Base-by-base conservation (phyloP, 75 land plant genomes). In the Sequoiadendron giganteum region DNA sequence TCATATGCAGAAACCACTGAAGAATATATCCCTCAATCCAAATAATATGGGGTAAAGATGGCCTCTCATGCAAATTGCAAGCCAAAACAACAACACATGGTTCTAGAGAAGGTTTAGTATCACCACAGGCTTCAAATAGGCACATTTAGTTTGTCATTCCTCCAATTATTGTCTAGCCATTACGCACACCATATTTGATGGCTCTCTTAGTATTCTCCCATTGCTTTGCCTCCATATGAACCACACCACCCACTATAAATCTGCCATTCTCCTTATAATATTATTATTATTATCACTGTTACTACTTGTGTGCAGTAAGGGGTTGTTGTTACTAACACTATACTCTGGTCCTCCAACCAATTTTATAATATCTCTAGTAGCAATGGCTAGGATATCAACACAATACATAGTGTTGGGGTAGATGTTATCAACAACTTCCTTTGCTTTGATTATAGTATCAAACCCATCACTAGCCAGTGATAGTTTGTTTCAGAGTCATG, bases 111-210 rank as follows among this genome's bases (percentile, higher is more conserved):
- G 61, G 88, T 95, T 95, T 40, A 95, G 88, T 2, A 92, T 89
- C 34, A 95, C 92, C 10, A 95, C 95, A 1, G 95, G 95, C 90
- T 90, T 93, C 15, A 95, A 95, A 89, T 95, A 92, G 3, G 95
- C 95, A 94, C 96, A 95, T 43, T 95, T 95, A 72, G 88, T 93
- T 28, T 94, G 93, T 47, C 95, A 89, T 88, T 95, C 95, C 87
- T 93, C 96, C 77, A 95, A 93, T 86, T 95, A 89, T n/a, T 91
- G 89, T 58, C 95, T 95, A 19, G 95, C 96, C 32, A 93, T 90
- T 91, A 92, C 93, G 5, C 96, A 87, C 56, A 95, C 96, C 18
- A 93, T 85, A 90, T 91, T 88, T 30, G 96, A 95, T 1, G 95
- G 90, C 82, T 86, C 90, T 38, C 91, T 36, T 88, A 80, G 61